A percentile compares a stretch with the other conserved stretches of the same genome.
These are phyloP conservation scores for Lactarius trivialis DNA, from an alignment of 768 basidiomycete genomes.

Conservation along the genomic window DNA sequence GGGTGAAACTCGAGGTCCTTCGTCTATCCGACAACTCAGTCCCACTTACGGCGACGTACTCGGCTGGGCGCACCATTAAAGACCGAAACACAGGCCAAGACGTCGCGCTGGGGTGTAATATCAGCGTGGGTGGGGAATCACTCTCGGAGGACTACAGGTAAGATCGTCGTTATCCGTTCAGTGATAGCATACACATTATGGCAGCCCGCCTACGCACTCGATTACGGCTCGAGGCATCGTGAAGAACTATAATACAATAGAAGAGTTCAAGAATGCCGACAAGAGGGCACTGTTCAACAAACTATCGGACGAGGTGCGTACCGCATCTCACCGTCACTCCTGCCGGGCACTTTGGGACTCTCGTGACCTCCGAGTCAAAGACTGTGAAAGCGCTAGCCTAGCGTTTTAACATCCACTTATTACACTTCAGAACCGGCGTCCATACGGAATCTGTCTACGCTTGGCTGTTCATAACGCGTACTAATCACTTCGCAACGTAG, in stretches of 20 bases:
- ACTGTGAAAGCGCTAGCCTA: too few species aligned
- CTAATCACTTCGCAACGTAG: slow-evolving; percentile 31
- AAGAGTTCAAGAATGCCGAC: slow-evolving; percentile 86
- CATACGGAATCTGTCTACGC: too few species aligned
- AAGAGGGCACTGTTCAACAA: slow-evolving; percentile 83
- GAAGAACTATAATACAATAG: slow-evolving; percentile 96
- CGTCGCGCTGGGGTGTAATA: slow-evolving; percentile 63
- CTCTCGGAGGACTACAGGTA: slow-evolving; percentile 45
- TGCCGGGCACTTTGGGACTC: background rate
- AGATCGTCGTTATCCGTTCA: slow-evolving; percentile 27
- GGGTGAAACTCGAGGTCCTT: slow-evolving; percentile 86
- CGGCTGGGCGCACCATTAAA: slow-evolving; percentile 59
- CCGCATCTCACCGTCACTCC: background rate
- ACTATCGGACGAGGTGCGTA: slow-evolving; percentile 56
- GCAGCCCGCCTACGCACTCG: slow-evolving; percentile 43
- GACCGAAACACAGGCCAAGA: slow-evolving; percentile 74
- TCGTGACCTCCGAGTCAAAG: background rate
- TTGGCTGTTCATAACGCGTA: background rate
- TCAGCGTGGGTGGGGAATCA: slow-evolving; percentile 59
- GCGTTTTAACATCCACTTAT: background rate
- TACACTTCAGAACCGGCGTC: background rate
- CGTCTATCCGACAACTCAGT: slow-evolving; percentile 70
- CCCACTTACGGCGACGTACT: slow-evolving; percentile 59
- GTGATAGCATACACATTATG: background rate
- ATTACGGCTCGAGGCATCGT: slow-evolving; percentile 56